These are phyloP conservation scores for Achlya hypogyna DNA, from an alignment of 352 stramenopile species.

Conservation along the genomic window DNA sequence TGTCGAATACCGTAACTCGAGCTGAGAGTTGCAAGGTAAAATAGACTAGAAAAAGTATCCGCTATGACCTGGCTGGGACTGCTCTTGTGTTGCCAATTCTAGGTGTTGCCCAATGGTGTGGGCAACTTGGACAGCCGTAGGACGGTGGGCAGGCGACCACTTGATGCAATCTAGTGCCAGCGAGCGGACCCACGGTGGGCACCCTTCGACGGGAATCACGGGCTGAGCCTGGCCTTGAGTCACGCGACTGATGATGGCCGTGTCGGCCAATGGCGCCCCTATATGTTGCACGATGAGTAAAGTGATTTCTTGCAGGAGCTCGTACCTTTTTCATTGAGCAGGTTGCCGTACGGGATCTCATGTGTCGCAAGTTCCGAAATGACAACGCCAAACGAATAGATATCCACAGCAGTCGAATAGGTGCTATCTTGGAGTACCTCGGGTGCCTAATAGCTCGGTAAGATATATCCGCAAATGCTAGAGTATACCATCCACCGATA, in stretches of 20 bases:
- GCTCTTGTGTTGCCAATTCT: too few species aligned
- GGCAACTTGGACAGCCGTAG: neutral
- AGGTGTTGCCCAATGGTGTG: neutral
- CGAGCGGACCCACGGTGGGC: neutral
- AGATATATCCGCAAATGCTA: neutral
- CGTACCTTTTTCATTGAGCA: conserved; percentile 11
- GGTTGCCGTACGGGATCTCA: conserved; percentile 11
- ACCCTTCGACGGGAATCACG: neutral
- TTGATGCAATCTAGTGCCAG: neutral
- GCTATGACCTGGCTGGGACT: too few species aligned
- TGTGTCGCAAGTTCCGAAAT: conserved; percentile 19
- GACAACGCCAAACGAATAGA: conserved; percentile 17
- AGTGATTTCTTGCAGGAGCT: neutral
- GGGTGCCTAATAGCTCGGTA: neutral
- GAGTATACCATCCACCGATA: conserved; percentile 13
- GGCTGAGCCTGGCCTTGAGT: conserved; percentile 5
- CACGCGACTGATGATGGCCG: conserved; percentile 17
- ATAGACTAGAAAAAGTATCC: too few species aligned
- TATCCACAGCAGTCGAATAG: conserved; percentile 15
- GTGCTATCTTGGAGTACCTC: neutral
- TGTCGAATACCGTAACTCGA: too few species aligned
- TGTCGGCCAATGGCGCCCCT: conserved; percentile 14
- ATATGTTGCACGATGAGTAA: neutral
- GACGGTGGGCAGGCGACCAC: neutral
- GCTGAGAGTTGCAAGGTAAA: too few species aligned